phyloP scores from a whole-genome alignment of 345 rosid species.

The Schrenkiella parvula region DNA sequence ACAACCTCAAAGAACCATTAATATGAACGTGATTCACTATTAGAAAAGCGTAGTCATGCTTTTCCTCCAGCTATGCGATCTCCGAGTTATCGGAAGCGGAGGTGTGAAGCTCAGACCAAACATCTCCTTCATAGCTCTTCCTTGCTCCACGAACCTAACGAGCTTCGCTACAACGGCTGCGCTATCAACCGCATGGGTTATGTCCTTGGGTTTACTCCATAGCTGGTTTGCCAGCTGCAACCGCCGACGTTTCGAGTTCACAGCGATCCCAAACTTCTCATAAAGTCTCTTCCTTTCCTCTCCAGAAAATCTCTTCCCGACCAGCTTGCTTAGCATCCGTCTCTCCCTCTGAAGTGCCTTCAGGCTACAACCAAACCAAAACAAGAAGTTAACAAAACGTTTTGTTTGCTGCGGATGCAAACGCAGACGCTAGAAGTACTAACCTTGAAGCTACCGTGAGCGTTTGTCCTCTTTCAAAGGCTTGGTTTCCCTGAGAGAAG shows the following conservation, averaged over 20 bases:
- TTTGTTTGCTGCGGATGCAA: neutral
- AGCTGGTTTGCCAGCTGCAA: constrained; percentile 63
- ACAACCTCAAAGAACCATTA: neutral
- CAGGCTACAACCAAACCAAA: constrained; percentile 36
- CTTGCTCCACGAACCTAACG: constrained; percentile 73
- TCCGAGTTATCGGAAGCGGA: constrained; percentile 41
- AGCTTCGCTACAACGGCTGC: constrained; percentile 79
- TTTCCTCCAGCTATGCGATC: constrained; percentile 67
- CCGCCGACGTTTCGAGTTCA: constrained; percentile 73
- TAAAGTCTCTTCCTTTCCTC: constrained; percentile 67
- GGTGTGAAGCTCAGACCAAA: constrained; percentile 87
- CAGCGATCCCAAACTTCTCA: constrained; percentile 67
- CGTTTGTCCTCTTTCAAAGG: constrained; percentile 51
- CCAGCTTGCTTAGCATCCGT: constrained; percentile 74
- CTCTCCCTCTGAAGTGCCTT: constrained; percentile 75
- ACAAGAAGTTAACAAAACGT: neutral
- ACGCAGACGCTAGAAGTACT: constrained; percentile 7
- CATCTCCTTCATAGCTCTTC: constrained; percentile 76
- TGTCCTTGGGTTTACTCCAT: constrained; percentile 67
- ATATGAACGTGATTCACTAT: constrained; percentile 5
- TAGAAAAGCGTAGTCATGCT: constrained; percentile 56
- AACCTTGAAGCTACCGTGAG: constrained; percentile 78
- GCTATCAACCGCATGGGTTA: constrained; percentile 53
- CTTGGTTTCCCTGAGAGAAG: constrained; percentile 58
- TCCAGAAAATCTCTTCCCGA: constrained; percentile 58